Evolutionary conservation across 139 green algal species (phyloP), one percentile per base, ranked within the genome.

Genomic region (Micractinium sp.): DNA sequence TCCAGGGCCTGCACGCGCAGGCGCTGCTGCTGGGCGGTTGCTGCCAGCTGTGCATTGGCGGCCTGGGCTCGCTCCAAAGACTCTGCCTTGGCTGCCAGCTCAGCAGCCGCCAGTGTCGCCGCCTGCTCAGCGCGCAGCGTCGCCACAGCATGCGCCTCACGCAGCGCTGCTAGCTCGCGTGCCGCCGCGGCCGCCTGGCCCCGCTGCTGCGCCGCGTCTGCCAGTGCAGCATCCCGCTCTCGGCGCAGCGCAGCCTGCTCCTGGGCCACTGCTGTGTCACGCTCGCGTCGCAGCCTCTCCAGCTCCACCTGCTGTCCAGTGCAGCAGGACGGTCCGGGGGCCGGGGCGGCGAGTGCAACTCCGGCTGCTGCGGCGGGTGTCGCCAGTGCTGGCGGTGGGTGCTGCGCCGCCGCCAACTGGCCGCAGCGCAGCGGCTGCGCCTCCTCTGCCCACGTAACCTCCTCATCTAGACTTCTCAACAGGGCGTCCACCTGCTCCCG

Each of bases 1-100:
- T 88, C 85, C 69, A 88, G 71, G 15, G 71, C 71, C 23, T 81
- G 69, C 7, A 82, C 63, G 19, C 71, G 22, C 41, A 88, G 41
- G 18, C 19, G 5, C 41, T 73, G 63, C 23, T 35, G 27, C 25
- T 20, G 18, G 2, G 0, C 71, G 15, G 39, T n/a, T 19, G 85
- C 85, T 15, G 31, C 47, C n/a, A 73, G 20, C 31, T 47, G 36
- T 3, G 71, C 71, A 25, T 82, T 77, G 1, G 85, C 69, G 41
- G 47, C 71, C 29, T 56, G 85, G 31, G 47, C 16, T 5, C 71
- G 41, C 47, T 88, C 85, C 1, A 82, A 15, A 2, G 56, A 71
- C 4, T 25, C 61, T 23, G 69, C 84, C 31, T 56, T n/a, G 16
- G 41, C 47, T 4, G 85, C 71, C 0, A 53, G 29, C 7, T 60